Base-by-base conservation (phyloP, 2,329 filamentous ascomycete species). In the Lasiodiplodia gonubiensis region DNA sequence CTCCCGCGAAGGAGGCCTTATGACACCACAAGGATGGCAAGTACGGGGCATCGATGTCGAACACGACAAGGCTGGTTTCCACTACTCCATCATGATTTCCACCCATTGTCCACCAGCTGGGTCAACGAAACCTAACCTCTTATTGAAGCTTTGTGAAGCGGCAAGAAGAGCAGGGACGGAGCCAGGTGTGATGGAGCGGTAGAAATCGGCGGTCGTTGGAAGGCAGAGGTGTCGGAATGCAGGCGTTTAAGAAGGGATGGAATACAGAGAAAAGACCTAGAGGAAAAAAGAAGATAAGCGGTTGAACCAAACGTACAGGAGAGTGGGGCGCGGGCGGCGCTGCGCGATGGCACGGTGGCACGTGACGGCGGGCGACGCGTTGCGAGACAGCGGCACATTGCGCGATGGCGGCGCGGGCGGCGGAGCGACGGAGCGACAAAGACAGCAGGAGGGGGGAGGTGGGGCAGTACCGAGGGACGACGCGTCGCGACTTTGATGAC, bases 401-500 rank as follows among this genome's bases (percentile, higher is more conserved):
- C 51, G 27, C 51, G 51, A 53, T n/a, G 27, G 27, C 25, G 51
- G 51, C 14, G 11, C 51, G 4, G 51, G 35, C 51, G 48, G 48
- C 48, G 48, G 27, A 53, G 49, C 2, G 8, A 30, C 6, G 8
- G 8, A 30, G 27, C 7, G 23, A 14, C 18, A 16, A 53, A 33
- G 33, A 3, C 25, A 53, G 49, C 49, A 23, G 49, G 46, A 49
- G 46, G 18, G 46, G 21, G 46, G 46, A 49, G n/a, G n/a, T 30
- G 46, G 18, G 46, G 21, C 18, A 21, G 46, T 49, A 49, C 46
- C 46, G 46, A 49, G 46, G 21, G 46, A 49, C 46, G 46, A 49
- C n/a, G 46, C 46, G 46, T 49, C 46, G 46, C 46, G 46, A 49
- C 46, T 49, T 49, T 49, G 46, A 49, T 49, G 46, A 49, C 46